phyloP scores from a whole-genome alignment of 164 flowering plant genomes.

The Stephania japonica region DNA sequence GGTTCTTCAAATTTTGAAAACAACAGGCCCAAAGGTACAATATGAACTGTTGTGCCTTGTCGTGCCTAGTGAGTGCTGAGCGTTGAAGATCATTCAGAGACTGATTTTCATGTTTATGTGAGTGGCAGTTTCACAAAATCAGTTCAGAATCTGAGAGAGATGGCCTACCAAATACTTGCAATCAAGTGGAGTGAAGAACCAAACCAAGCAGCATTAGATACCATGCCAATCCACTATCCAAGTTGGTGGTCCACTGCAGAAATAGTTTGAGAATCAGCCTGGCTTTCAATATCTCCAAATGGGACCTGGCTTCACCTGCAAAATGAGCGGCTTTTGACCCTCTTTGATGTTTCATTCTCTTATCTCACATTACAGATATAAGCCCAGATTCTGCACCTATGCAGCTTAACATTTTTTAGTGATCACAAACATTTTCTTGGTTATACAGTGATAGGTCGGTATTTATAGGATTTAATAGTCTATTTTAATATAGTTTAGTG shows the following conservation, averaged over 20 bases:
- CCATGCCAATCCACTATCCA: slow-evolving; percentile 3
- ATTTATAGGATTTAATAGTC: too few relatives aligned
- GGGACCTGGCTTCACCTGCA: not conserved
- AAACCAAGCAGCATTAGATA: not conserved
- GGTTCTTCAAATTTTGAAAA: not conserved
- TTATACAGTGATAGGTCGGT: too few relatives aligned
- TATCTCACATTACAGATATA: not conserved
- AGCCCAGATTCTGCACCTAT: not conserved
- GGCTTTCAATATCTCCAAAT: not conserved
- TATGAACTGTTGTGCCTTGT: not conserved
- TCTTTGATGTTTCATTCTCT: too few relatives aligned
- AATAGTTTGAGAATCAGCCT: not conserved
- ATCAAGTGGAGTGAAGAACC: not conserved
- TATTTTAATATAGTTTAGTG: too few relatives aligned
- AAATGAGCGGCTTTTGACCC: not conserved
- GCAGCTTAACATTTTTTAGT: too few relatives aligned
- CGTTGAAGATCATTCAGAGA: not conserved
- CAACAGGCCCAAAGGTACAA: not conserved
- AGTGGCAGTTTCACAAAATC: not conserved
- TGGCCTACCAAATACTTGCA: not conserved
- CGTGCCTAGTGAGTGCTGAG: not conserved
- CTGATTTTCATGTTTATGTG: not conserved
- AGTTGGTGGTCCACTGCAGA: not conserved
- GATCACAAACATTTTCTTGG: too few relatives aligned
- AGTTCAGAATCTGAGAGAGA: slow-evolving; percentile 1